Conservation (phyloP, 306 rosid genomes). For the Oemleria cerasiformis region DNA sequence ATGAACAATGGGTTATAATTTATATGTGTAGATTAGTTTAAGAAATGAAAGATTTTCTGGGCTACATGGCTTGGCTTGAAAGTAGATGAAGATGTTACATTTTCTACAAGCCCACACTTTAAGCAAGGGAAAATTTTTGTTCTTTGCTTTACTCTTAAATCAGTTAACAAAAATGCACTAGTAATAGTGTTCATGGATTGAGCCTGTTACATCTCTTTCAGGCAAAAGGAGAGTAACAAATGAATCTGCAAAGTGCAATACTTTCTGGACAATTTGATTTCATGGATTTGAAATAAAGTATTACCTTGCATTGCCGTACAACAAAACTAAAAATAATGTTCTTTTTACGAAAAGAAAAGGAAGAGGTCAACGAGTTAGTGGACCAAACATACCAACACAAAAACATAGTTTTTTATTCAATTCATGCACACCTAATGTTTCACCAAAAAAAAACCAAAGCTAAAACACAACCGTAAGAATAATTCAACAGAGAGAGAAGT, state of each 20-base stretch:
- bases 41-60: conserved; percentile 58
- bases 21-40: conserved; percentile 61
- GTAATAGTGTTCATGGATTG: conserved; percentile 29
- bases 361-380: conserved; percentile 42
- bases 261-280: conserved; percentile 20
- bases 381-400: conserved; percentile 47
- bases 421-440: conserved; percentile 39
- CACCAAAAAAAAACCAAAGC: conserved; percentile 21
- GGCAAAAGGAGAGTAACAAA: conserved; percentile 11
- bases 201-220: conserved; percentile 25
- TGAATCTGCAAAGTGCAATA: conserved; percentile 21
- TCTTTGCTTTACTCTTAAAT: conserved; percentile 95
- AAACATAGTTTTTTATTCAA: conserved; percentile 27
- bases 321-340: neutral
- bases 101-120: conserved; percentile 82
- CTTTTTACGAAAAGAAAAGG: neutral
- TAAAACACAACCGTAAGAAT: neutral
- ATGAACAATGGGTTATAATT: conserved; percentile 60
- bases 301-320: neutral
- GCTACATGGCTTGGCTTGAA: conserved; percentile 94
- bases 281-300: neutral
- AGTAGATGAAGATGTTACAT: conserved; percentile 81
- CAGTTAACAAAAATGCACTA: conserved; percentile 49
- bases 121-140: conserved; percentile 72
- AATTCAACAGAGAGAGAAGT: conserved; percentile 21